A percentile compares a stretch with the other conserved stretches of the same genome.
Evolutionary conservation across 192 early-diverging fungal genomes (phyloP).

Genomic region (Lobosporangium transversale): DNA sequence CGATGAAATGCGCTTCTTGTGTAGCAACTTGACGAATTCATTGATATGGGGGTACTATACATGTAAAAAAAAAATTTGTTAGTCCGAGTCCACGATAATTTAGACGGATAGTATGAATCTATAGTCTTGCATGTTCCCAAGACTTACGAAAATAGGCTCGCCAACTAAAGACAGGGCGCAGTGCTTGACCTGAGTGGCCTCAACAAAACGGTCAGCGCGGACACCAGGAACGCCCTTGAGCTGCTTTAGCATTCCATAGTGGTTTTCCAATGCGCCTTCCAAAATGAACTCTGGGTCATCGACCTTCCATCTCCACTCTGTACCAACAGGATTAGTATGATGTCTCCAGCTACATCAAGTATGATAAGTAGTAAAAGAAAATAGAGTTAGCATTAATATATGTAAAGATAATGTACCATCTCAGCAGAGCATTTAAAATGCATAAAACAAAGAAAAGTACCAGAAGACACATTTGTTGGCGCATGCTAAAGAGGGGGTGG

Average conservation of each 20-base stretch:
- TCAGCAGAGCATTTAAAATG: background rate
- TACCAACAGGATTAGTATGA: constrained; percentile 80
- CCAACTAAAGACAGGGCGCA: constrained; percentile 80
- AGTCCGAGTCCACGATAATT: background rate
- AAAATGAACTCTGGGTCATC: constrained; percentile 74
- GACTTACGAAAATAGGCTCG: constrained; percentile 64
- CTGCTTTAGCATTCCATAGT: constrained; percentile 80
- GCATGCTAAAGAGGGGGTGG: constrained; percentile 80
- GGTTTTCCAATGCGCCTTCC: constrained; percentile 73
- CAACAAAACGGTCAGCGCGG: constrained; percentile 76
- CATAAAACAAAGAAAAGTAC: background rate
- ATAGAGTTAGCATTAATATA: too few relatives aligned
- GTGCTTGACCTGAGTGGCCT: constrained; percentile 70
- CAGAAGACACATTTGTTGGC: constrained; percentile 79
- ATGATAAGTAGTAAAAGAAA: too few relatives aligned
- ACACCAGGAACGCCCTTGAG: constrained; percentile 81
- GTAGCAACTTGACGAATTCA: constrained; percentile 73
- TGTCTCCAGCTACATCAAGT: constrained; percentile 73
- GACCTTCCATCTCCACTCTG: constrained; percentile 77
- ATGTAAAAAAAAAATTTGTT: too few relatives aligned
- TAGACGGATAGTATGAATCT: background rate
- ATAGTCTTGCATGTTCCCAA: background rate
- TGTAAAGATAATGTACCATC: background rate
- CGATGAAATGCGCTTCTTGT: constrained; percentile 71
- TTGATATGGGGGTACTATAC: constrained; percentile 80